Evolutionary conservation across 805 yeast species (phyloP).

Genomic region (Zygoascus flipseniorum): DNA sequence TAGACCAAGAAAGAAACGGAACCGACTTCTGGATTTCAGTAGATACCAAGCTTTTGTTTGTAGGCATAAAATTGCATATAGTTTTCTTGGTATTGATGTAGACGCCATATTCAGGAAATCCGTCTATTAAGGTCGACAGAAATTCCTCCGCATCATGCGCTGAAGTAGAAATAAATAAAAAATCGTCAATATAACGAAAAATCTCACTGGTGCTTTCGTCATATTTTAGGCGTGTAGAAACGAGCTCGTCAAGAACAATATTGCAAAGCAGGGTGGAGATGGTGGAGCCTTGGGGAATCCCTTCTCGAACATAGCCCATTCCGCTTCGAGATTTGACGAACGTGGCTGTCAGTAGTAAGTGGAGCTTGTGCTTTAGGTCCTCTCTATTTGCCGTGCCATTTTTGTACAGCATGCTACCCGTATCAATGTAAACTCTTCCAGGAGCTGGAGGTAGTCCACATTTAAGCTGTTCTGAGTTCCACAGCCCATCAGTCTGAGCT

Average conservation of each 20-base stretch:
- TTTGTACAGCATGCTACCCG: slow-evolving; percentile 17
- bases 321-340: slow-evolving; percentile 28
- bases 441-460: background rate
- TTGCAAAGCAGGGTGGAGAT: slow-evolving; percentile 71
- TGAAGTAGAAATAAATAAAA: slow-evolving; percentile 54
- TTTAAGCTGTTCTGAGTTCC: background rate
- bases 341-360: slow-evolving; percentile 47
- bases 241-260: slow-evolving; percentile 55
- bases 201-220: slow-evolving; percentile 31
- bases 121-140: slow-evolving; percentile 25
- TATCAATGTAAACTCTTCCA: slow-evolving; percentile 13
- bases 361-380: slow-evolving; percentile 39
- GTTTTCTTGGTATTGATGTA: slow-evolving; percentile 36
- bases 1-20: slow-evolving; percentile 12
- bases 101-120: slow-evolving; percentile 38
- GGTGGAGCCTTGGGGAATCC: slow-evolving; percentile 80
- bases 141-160: slow-evolving; percentile 26
- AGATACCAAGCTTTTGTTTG: background rate
- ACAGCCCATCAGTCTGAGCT: background rate
- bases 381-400: slow-evolving; percentile 32
- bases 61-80: slow-evolving; percentile 18
- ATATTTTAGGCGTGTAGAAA: slow-evolving; percentile 26
- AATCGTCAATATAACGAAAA: slow-evolving; percentile 77
- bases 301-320: slow-evolving; percentile 45
- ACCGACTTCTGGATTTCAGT: slow-evolving; percentile 5